Conservation (phyloP, 2,329 filamentous ascomycete genomes). For the Fusarium oligoseptatum region DNA sequence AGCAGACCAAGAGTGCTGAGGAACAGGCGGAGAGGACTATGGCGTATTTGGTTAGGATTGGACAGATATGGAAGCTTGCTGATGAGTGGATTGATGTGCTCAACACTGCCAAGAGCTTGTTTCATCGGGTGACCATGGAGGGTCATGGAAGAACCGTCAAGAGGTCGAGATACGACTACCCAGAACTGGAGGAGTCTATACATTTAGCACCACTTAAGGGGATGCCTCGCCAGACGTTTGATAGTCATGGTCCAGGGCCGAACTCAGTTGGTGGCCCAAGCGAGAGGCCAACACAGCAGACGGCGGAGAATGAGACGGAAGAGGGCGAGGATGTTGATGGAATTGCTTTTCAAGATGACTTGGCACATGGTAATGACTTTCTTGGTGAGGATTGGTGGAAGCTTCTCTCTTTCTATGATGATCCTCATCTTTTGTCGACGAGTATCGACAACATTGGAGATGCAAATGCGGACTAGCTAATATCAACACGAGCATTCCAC, state of each 20-base stretch:
- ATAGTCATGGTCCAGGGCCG: not conserved
- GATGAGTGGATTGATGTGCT: conserved; percentile 45
- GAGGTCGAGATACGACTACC: conserved; percentile 44
- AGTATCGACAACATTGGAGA: conserved; percentile 17
- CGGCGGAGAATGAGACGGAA: not conserved
- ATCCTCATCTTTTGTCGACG: conserved; percentile 44
- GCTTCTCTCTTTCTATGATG: conserved; percentile 43
- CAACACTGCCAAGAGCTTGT: conserved; percentile 37
- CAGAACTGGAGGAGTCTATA: conserved; percentile 42
- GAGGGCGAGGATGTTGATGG: rapidly evolving
- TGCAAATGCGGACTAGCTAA: not conserved
- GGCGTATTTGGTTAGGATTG: conserved; percentile 27
- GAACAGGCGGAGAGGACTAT: conserved; percentile 32
- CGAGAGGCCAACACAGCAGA: conserved; percentile 9
- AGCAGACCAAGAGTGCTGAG: conserved; percentile 14
- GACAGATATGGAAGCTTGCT: conserved; percentile 38
- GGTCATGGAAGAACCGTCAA: conserved; percentile 13
- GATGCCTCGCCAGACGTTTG: conserved; percentile 39
- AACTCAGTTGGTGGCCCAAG: not conserved
- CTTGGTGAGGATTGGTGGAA: conserved; percentile 43
- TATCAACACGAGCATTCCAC: not conserved
- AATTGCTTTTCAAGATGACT: not conserved
- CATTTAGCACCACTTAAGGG: conserved; percentile 41
- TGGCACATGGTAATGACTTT: conserved; percentile 15
- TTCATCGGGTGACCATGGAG: conserved; percentile 19